phyloP scores from a whole-genome alignment of 352 stramenopile species.

The Phytophthora cactorum region DNA sequence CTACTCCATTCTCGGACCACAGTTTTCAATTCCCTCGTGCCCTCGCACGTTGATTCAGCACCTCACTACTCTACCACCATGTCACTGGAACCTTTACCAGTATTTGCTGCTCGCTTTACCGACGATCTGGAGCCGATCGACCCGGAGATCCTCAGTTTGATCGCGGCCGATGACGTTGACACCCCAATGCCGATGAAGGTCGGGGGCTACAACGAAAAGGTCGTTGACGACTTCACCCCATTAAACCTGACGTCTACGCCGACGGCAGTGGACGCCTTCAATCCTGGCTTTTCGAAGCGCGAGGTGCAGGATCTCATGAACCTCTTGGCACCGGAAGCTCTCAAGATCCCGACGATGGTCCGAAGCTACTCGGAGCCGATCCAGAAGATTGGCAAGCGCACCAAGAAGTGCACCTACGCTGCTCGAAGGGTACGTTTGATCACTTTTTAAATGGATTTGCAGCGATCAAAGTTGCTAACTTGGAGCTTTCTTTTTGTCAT shows the following conservation, averaged over 20 bases:
- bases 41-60: slow-evolving; percentile 33
- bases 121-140: slow-evolving; percentile 45
- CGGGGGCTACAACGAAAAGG: slow-evolving; percentile 9
- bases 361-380: slow-evolving; percentile 30
- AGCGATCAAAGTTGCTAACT: slow-evolving; percentile 9
- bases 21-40: slow-evolving; percentile 44
- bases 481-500: slow-evolving; percentile 8
- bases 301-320: slow-evolving; percentile 51
- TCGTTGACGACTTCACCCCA: slow-evolving; percentile 41
- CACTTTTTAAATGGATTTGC: not conserved
- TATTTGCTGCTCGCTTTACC: slow-evolving; percentile 28
- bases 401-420: slow-evolving; percentile 71
- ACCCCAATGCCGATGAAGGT: slow-evolving; percentile 14
- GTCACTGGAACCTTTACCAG: slow-evolving; percentile 44
- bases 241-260: slow-evolving; percentile 43
- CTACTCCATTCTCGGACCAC: slow-evolving; percentile 3
- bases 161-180: slow-evolving; percentile 35
- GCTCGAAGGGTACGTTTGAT: slow-evolving; percentile 47
- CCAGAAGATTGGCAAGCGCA: slow-evolving; percentile 44
- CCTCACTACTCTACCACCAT: slow-evolving; percentile 16
- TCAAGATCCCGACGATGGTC: slow-evolving; percentile 30
- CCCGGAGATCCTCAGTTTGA: slow-evolving; percentile 39
- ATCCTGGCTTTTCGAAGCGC: slow-evolving; percentile 41
- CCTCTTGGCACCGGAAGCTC: slow-evolving; percentile 31
- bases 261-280: slow-evolving; percentile 40